phyloP scores from a whole-genome alignment of 306 rosid genomes.

The Herpetospermum pedunculosum region DNA sequence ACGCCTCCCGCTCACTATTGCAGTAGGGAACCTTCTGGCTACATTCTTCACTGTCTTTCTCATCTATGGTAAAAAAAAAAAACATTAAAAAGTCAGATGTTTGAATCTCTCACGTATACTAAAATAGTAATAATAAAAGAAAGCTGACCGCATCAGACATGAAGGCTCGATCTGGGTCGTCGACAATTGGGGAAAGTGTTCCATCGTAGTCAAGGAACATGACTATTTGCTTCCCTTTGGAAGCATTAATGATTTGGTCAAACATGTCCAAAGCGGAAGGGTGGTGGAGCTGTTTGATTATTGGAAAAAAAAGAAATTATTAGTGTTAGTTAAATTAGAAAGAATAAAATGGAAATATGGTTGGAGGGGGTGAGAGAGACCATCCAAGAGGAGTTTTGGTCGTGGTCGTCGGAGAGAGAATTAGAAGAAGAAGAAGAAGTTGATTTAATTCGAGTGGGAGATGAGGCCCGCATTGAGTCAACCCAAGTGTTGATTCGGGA shows the following conservation, averaged over 20 bases:
- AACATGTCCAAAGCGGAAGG: constrained; percentile 90
- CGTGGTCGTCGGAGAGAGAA: constrained; percentile 29
- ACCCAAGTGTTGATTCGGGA: constrained; percentile 58
- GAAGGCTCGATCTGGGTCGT: constrained; percentile 77
- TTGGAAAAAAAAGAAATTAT: no score
- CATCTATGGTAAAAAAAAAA: constrained; percentile 42
- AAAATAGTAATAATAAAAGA: background rate
- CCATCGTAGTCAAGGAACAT: constrained; percentile 92
- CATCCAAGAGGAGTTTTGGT: constrained; percentile 45
- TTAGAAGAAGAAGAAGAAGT: no score
- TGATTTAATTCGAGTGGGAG: constrained; percentile 57
- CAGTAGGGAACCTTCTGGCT: constrained; percentile 76
- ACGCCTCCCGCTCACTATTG: constrained; percentile 86
- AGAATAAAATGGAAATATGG: no score
- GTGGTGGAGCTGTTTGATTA: constrained; percentile 57
- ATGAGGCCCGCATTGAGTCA: constrained; percentile 89
- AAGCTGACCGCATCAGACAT: constrained; percentile 64
- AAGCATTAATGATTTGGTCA: constrained; percentile 56
- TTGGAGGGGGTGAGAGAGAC: no score
- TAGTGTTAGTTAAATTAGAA: no score
- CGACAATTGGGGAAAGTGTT: constrained; percentile 82
- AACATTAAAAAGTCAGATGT: background rate
- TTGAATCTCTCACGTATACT: no score
- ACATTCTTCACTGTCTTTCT: constrained; percentile 65
- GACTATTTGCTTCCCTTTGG: constrained; percentile 70